Base-by-base conservation (phyloP, 257 asterid genomes). In the Solanum lignicaule region DNA sequence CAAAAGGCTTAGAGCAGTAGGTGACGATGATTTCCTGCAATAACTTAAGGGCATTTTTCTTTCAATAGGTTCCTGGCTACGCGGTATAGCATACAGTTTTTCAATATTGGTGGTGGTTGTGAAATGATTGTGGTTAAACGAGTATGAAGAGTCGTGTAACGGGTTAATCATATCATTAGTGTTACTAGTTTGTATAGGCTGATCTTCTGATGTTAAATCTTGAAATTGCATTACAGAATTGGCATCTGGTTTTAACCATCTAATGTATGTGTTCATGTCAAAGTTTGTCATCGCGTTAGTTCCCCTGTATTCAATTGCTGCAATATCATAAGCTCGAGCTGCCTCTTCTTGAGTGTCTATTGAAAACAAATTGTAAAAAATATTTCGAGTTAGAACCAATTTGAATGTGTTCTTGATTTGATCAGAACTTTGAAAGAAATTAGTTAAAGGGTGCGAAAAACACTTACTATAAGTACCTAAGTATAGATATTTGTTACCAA, bases 401-500 rank as follows among this genome's bases (percentile, higher is more conserved):
- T 76, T 2, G 83, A 76, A 23, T 38, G 58, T 0, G 15, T 23
- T 25, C 5, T 39, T 78, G n/a, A n/a, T 39, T n/a, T 38, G 55
- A 75, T 75, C 52, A 35, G 9, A 73, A 73, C 7, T 20, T 48
- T 75, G 83, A 75, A 75, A n/a, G 14, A n/a, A 68, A 66, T 31
- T 29, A 60, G n/a, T 20, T 74, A n/a, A 84, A 15, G 35, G 48
- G 31, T 2, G 14, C 39, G 65, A 81, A 33, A 35, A 84, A 7
- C 65, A 87, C 93, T 12, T 89, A 94, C 95, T 73, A 65, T 88
- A 96, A 35, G 99, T 96, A 90, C 99, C 99, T 27, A 96, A 83
- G 83, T 96, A 96, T 87, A 95, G 91, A 89, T 96, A 95, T 90
- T 96, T 96, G 92, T 94, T 96, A 12, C 98, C 98, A 9, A 93